phyloP scores from a whole-genome alignment of 805 yeast genomes.

The Yamadazyma ubonensis region DNA sequence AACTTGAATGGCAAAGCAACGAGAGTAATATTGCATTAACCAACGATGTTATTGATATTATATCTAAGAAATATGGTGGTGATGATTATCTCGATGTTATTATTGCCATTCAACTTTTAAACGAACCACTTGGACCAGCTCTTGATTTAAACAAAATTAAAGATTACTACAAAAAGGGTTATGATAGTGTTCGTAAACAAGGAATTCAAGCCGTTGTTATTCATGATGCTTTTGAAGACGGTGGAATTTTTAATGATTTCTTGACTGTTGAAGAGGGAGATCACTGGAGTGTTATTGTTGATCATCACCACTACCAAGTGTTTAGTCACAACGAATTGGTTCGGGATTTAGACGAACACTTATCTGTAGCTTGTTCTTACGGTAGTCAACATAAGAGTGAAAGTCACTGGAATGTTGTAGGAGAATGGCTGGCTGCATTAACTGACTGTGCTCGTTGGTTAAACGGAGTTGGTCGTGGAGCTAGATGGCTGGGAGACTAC shows the following conservation, averaged over 20 bases:
- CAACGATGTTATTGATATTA: constrained; percentile 49
- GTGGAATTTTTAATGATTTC: constrained; percentile 62
- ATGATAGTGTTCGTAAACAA: constrained; percentile 58
- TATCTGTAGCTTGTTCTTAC: constrained; percentile 37
- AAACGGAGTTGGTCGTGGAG: constrained; percentile 82
- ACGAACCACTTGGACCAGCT: constrained; percentile 83
- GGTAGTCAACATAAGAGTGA: constrained; percentile 42
- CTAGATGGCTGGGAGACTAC: constrained; percentile 71
- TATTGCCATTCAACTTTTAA: constrained; percentile 78
- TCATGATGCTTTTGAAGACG: constrained; percentile 77
- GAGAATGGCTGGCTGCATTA: constrained; percentile 91
- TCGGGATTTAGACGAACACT: constrained; percentile 59
- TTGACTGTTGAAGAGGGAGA: constrained; percentile 31
- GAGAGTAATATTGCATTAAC: constrained; percentile 56
- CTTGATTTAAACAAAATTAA: constrained; percentile 59
- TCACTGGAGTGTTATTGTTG: constrained; percentile 70
- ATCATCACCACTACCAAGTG: constrained; percentile 91
- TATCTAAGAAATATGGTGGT: constrained; percentile 64
- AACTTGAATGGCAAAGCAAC: constrained; percentile 49
- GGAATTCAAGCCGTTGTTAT: constrained; percentile 58
- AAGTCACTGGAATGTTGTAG: constrained; percentile 72
- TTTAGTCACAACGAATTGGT: constrained; percentile 64
- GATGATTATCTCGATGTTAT: constrained; percentile 66
- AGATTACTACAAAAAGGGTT: constrained; percentile 62
- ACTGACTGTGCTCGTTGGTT: constrained; percentile 90